Conservation (phyloP, 164 flowering plant species). For the Cinnamomum micranthum region DNA sequence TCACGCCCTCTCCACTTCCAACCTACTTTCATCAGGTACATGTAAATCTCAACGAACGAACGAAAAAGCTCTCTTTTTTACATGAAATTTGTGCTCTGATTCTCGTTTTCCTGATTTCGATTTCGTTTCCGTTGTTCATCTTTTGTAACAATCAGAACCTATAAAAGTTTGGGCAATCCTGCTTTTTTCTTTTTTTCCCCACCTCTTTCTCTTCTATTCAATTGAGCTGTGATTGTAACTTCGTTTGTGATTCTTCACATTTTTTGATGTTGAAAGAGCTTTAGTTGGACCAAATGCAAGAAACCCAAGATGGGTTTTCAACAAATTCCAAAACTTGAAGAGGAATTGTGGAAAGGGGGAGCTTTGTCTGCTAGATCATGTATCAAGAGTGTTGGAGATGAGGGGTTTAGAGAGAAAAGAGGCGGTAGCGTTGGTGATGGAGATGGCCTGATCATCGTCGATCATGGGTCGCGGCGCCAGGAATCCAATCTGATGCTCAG, state of each 20-base stretch:
- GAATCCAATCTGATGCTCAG: slow-evolving; percentile 91
- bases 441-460: slow-evolving; percentile 85
- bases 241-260: not conserved
- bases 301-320: slow-evolving; percentile 25
- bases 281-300: slow-evolving; percentile 12
- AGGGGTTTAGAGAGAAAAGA: slow-evolving; percentile 22
- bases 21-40: not conserved
- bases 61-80: not conserved
- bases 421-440: slow-evolving; percentile 34
- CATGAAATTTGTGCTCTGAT: not conserved
- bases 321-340: slow-evolving; percentile 27
- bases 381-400: slow-evolving; percentile 26
- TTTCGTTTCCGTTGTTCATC: not conserved
- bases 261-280: slow-evolving; percentile 4
- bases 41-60: not conserved
- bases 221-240: not conserved
- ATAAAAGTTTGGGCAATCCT: not conserved
- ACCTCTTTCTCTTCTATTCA: not conserved
- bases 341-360: slow-evolving; percentile 17
- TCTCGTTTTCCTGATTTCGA: not conserved
- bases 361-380: slow-evolving; percentile 19
- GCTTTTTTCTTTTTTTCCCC: too few relatives aligned
- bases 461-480: slow-evolving; percentile 86
- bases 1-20: not conserved
- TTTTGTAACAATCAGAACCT: not conserved